phyloP scores from a whole-genome alignment of 805 yeast genomes.

The Millerago galiae region DNA sequence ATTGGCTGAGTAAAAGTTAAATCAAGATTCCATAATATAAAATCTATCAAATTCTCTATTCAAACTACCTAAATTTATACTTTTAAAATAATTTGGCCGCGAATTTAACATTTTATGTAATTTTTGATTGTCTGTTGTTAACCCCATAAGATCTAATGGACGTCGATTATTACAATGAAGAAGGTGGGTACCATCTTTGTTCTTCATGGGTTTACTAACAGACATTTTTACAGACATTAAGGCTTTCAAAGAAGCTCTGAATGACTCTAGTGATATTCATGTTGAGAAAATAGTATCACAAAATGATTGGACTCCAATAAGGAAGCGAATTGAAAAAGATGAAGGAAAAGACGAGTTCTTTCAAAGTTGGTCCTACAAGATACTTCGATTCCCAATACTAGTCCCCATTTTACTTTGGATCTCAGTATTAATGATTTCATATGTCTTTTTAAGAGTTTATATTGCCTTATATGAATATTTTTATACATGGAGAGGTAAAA shows the following conservation, averaged over 20 bases:
- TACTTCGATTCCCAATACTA: constrained; percentile 64
- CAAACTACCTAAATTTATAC: too few relatives aligned
- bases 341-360: constrained; percentile 20
- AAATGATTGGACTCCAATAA: constrained; percentile 43
- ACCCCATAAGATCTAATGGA: constrained; percentile 7
- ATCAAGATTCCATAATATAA: too few relatives aligned
- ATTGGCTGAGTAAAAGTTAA: too few relatives aligned
- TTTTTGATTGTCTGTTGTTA: too few relatives aligned
- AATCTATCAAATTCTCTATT: too few relatives aligned
- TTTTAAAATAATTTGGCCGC: too few relatives aligned
- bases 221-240: constrained; percentile 22
- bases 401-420: constrained; percentile 50
- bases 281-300: constrained; percentile 34
- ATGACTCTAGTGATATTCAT: constrained; percentile 2
- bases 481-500: constrained; percentile 55
- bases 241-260: constrained; percentile 32
- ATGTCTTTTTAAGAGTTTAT: constrained; percentile 47
- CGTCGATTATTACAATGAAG: constrained; percentile 27
- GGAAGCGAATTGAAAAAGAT: constrained; percentile 15
- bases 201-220: neutral
- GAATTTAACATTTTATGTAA: too few relatives aligned
- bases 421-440: constrained; percentile 38
- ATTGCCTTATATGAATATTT: constrained; percentile 58
- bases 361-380: constrained; percentile 35
- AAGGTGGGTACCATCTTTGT: constrained; percentile 11